A percentile compares a stretch with the other conserved stretches of the same genome.
These are phyloP conservation scores for Colletotrichum incanum DNA, from an alignment of 2,329 filamentous ascomycete species.

Conservation along the genomic window DNA sequence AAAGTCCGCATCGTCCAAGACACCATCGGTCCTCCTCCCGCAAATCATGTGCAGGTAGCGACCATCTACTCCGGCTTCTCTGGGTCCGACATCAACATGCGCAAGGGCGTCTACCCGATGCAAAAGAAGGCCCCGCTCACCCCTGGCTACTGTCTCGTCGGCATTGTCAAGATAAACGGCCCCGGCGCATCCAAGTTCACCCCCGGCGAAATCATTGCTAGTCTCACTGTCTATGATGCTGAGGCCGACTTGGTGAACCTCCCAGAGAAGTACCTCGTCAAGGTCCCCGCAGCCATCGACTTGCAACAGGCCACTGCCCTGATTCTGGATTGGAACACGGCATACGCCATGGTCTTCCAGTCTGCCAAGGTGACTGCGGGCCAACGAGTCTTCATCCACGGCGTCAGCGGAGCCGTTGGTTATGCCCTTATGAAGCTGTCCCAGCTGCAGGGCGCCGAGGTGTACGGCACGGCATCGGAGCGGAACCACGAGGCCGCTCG, in stretches of 20 bases:
- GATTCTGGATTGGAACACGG: slow-evolving; percentile 63
- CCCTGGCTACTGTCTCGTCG: slow-evolving; percentile 65
- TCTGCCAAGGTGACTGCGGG: slow-evolving; percentile 58
- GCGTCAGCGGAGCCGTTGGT: slow-evolving; percentile 66
- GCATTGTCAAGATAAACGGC: slow-evolving; percentile 58
- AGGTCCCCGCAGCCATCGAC: slow-evolving; percentile 59
- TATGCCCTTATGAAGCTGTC: slow-evolving; percentile 59
- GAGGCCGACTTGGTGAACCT: slow-evolving; percentile 63
- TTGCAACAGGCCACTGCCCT: slow-evolving; percentile 59
- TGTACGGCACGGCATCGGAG: slow-evolving; percentile 65
- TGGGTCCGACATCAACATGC: slow-evolving; percentile 66
- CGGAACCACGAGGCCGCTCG: slow-evolving; percentile 61
- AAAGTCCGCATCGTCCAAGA: slow-evolving; percentile 53
- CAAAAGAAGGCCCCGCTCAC: slow-evolving; percentile 63
- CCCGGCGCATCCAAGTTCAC: slow-evolving; percentile 51
- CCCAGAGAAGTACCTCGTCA: slow-evolving; percentile 61
- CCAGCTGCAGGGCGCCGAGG: slow-evolving; percentile 59
- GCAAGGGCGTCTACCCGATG: slow-evolving; percentile 62
- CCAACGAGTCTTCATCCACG: slow-evolving; percentile 66
- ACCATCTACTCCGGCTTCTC: slow-evolving; percentile 64
- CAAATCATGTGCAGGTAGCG: slow-evolving; percentile 62
- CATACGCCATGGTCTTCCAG: slow-evolving; percentile 56
- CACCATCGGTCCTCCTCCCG: slow-evolving; percentile 56
- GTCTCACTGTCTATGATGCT: slow-evolving; percentile 58
- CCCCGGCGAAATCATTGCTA: slow-evolving; percentile 54